These are phyloP conservation scores for Dactylellina drechsleri DNA, from an alignment of 2,329 filamentous ascomycete genomes.

Conservation along the genomic window DNA sequence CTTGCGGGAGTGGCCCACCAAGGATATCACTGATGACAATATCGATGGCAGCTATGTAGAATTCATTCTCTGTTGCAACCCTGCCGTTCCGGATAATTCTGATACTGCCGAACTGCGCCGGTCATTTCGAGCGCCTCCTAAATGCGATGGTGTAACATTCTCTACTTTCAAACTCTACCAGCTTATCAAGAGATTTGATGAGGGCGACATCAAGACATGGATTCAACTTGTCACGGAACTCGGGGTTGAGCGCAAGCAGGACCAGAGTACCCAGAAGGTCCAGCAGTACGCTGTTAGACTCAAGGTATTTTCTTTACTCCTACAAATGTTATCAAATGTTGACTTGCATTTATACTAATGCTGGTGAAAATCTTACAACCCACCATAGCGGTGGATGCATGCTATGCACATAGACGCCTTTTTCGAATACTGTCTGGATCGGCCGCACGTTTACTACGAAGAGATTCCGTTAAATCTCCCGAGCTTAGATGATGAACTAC, in stretches of 20 bases:
- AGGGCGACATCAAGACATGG: slow-evolving; percentile 91
- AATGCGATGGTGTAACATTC: slow-evolving; percentile 87
- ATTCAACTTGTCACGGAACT: slow-evolving; percentile 84
- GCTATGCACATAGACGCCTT: slow-evolving; percentile 96
- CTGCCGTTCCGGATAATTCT: slow-evolving; percentile 74
- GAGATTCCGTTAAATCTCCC: slow-evolving; percentile 69
- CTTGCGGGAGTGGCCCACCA: slow-evolving; percentile 66
- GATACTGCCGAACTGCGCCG: slow-evolving; percentile 78
- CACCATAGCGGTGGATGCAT: slow-evolving; percentile 85
- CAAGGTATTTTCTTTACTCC: slow-evolving; percentile 70
- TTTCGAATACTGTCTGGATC: slow-evolving; percentile 86
- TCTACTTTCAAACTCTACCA: slow-evolving; percentile 80
- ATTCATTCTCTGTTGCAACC: slow-evolving; percentile 93
- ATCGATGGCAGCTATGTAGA: slow-evolving; percentile 84
- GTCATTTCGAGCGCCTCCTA: slow-evolving; percentile 81
- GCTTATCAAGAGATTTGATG: slow-evolving; percentile 80
- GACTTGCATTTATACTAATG: slow-evolving; percentile 16
- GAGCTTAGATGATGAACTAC: slow-evolving; percentile 68
- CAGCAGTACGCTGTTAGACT: slow-evolving; percentile 92
- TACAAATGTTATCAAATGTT: background rate
- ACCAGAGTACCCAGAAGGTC: slow-evolving; percentile 90
- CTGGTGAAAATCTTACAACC: slow-evolving; percentile 35
- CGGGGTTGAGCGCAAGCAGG: slow-evolving; percentile 86
- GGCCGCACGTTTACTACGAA: slow-evolving; percentile 80
- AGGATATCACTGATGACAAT: slow-evolving; percentile 73